phyloP scores from a whole-genome alignment of 192 early-diverging fungal genomes.

The Fimicolochytrium jonesii region DNA sequence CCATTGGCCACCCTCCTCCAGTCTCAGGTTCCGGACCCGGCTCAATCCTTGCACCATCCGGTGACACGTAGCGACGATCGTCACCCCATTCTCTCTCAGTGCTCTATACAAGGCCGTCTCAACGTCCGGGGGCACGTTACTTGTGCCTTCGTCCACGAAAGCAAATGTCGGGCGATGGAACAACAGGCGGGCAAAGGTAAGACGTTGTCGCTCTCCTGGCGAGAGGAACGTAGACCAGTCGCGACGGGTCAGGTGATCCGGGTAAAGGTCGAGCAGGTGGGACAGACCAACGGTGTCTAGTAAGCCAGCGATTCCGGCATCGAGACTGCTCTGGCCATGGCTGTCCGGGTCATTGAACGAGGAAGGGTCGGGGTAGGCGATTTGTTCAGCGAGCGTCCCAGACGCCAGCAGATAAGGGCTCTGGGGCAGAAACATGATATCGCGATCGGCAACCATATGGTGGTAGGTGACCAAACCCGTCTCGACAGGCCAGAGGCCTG shows the following conservation, averaged over 20 bases:
- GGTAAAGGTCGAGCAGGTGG: conserved; percentile 43
- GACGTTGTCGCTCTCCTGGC: conserved; percentile 42
- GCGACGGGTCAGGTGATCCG: conserved; percentile 20
- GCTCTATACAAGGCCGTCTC: conserved; percentile 46
- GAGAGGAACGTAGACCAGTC: conserved; percentile 37
- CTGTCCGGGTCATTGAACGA: conserved; percentile 34
- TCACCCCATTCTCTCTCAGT: conserved; percentile 58
- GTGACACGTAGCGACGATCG: too few relatives aligned
- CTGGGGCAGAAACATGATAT: conserved; percentile 69
- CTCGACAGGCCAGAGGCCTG: conserved; percentile 66
- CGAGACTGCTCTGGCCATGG: too few relatives aligned
- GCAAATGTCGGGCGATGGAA: conserved; percentile 69
- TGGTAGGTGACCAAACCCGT: conserved; percentile 45
- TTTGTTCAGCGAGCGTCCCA: conserved; percentile 81
- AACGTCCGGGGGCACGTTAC: conserved; percentile 23
- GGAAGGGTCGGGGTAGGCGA: conserved; percentile 89
- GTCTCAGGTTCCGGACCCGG: too few relatives aligned
- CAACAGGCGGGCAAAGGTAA: conserved; percentile 44
- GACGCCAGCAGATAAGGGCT: conserved; percentile 68
- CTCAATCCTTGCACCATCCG: too few relatives aligned
- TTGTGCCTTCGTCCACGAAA: conserved; percentile 39
- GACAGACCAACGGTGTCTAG: conserved; percentile 75
- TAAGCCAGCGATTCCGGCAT: conserved; percentile 68
- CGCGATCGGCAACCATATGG: conserved; percentile 26
- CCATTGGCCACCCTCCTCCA: too few relatives aligned